Evolutionary conservation across 1,139 yeast species (phyloP).

Genomic region (Sugiyamaella sp.): DNA sequence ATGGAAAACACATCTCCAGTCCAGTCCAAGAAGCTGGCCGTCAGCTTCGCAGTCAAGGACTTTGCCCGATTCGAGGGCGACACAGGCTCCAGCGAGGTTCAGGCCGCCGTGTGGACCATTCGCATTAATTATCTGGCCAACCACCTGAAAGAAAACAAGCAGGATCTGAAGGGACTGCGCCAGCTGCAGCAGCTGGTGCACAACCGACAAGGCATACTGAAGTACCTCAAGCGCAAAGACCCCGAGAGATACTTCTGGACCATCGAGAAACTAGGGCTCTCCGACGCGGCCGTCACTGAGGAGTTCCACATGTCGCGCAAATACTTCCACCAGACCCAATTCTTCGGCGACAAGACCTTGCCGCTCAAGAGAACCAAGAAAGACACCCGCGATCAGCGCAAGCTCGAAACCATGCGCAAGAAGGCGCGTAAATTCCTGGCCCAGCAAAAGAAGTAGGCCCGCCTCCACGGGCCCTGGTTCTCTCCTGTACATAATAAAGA

Average conservation of each 20-base stretch:
- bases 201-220: constrained; percentile 79
- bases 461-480: not conserved
- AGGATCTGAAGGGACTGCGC: constrained; percentile 73
- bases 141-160: constrained; percentile 71
- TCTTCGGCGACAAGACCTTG: constrained; percentile 62
- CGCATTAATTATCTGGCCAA: constrained; percentile 76
- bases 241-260: constrained; percentile 86
- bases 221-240: constrained; percentile 75
- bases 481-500: constrained; percentile 10
- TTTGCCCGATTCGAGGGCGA: constrained; percentile 86
- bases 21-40: constrained; percentile 63
- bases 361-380: constrained; percentile 38
- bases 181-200: constrained; percentile 80
- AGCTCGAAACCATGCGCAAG: constrained; percentile 35
- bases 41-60: constrained; percentile 69
- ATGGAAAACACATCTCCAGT: constrained; percentile 68
- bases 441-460: constrained; percentile 9
- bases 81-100: constrained; percentile 94
- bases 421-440: constrained; percentile 35
- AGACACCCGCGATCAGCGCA: constrained; percentile 36
- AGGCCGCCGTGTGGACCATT: constrained; percentile 87
- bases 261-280: constrained; percentile 82
- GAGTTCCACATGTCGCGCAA: constrained; percentile 85
- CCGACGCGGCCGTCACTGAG: constrained; percentile 72
- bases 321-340: constrained; percentile 82